Base-by-base conservation (phyloP, 257 asterid genomes). In the Capsicum rhomboideum region DNA sequence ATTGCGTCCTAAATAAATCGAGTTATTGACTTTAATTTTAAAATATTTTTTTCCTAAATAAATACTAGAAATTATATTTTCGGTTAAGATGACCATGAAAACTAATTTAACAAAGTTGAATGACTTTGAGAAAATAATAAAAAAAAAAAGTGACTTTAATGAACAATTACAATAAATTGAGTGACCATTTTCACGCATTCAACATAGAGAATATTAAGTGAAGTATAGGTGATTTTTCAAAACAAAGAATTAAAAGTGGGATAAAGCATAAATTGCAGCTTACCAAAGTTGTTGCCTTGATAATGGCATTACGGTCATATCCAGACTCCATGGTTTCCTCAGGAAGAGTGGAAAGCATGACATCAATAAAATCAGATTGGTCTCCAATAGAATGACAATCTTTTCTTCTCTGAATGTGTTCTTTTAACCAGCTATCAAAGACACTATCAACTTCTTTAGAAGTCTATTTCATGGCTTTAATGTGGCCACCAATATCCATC, bases 281-380 rank as follows among this genome's bases (percentile, higher is more conserved):
- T 90, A 93, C 97, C 83, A 82, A 71, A 29, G 90, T 31, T 0
- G 95, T 91, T 28, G 97, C 88, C 89, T 91, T 93, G 89, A 93
- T 90, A 83, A 91, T 68, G 31, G 87, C 88, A 16, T 84, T 86
- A 37, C 92, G 87, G 1, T 67, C 34, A 83, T 82, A 85, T 7
- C 90, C 92, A 3, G 79, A 82, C 6, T 88, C 75, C 10, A 20
- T 46, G 0, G 74, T 83, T 28, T 85, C 67, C 84, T 89, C 90
- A 0, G 71, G 86, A 6, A 90, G 84, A 1, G 83, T 34, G 2
- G 94, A 90, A 17, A 91, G 83, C 94, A 91, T 90, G 42, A 88
- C 88, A 82, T 91, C 94, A 80, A 91, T 66, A 86, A 93, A 89
- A 85, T 91, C 91, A 26, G 79, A 61, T 8, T 84, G 88, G 0